phyloP scores from a whole-genome alignment of 805 yeast genomes.

The Kuraishia floccosa region DNA sequence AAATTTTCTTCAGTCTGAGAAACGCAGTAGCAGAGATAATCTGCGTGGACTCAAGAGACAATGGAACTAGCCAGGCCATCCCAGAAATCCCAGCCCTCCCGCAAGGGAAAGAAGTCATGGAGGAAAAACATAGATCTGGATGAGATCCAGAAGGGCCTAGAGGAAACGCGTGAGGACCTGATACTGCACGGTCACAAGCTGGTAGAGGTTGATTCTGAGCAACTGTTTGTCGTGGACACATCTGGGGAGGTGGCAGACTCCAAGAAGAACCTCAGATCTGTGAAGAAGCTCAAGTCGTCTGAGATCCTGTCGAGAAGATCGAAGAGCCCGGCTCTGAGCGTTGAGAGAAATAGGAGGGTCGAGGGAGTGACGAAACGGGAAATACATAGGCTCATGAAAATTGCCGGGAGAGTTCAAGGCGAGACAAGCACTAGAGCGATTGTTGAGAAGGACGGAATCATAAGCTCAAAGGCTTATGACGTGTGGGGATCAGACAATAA shows the following conservation, averaged over 20 bases:
- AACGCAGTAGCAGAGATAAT: too few species aligned
- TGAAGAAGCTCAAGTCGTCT: slow-evolving; percentile 24
- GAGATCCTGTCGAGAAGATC: slow-evolving; percentile 69
- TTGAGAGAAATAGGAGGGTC: slow-evolving; percentile 26
- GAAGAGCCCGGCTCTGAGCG: slow-evolving; percentile 55
- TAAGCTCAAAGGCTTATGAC: slow-evolving; percentile 42
- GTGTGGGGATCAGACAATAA: slow-evolving; percentile 49
- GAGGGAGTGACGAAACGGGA: slow-evolving; percentile 60
- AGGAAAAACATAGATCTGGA: slow-evolving; percentile 82
- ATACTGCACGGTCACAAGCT: slow-evolving; percentile 32
- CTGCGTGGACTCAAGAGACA: too few species aligned
- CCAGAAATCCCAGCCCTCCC: slow-evolving; percentile 58
- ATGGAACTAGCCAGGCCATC: slow-evolving; percentile 40
- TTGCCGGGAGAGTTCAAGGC: slow-evolving; percentile 65
- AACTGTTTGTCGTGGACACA: slow-evolving; percentile 55
- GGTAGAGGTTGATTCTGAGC: slow-evolving; percentile 29
- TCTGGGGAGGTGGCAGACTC: slow-evolving; percentile 40
- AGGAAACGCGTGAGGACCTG: slow-evolving; percentile 52
- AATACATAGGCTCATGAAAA: slow-evolving; percentile 51
- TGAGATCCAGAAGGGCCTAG: slow-evolving; percentile 65
- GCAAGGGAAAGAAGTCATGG: slow-evolving; percentile 92
- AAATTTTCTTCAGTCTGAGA: too few species aligned
- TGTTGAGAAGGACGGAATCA: slow-evolving; percentile 54
- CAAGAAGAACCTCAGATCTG: slow-evolving; percentile 24
- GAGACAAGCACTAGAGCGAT: slow-evolving; percentile 38